phyloP scores from a whole-genome alignment of 805 yeast genomes.

The Hanseniaspora pseudoguilliermondii region DNA sequence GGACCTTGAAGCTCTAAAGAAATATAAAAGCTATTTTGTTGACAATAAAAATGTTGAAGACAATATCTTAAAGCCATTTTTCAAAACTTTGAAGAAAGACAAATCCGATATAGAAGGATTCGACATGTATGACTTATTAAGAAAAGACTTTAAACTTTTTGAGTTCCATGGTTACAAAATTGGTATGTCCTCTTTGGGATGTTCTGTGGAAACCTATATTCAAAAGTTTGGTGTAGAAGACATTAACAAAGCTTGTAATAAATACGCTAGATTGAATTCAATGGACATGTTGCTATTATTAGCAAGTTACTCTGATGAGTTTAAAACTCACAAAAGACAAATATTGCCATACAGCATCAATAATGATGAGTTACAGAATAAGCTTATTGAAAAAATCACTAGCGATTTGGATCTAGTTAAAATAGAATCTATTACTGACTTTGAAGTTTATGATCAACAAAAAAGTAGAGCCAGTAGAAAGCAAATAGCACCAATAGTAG shows the following conservation, averaged over 20 bases:
- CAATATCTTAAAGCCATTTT: slow-evolving; percentile 19
- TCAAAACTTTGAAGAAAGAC: slow-evolving; percentile 30
- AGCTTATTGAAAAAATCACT: slow-evolving; percentile 13
- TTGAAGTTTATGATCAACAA: slow-evolving; percentile 32
- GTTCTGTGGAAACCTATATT: slow-evolving; percentile 44
- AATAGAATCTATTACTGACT: slow-evolving; percentile 12
- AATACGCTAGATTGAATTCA: slow-evolving; percentile 17
- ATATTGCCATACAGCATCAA: slow-evolving; percentile 25
- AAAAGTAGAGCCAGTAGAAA: slow-evolving; percentile 63
- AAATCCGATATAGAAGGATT: slow-evolving; percentile 57
- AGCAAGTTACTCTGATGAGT: slow-evolving; percentile 32
- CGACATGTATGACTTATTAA: slow-evolving; percentile 45
- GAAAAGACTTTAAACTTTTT: slow-evolving; percentile 79
- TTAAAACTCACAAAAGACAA: slow-evolving; percentile 33
- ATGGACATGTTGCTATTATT: slow-evolving; percentile 36
- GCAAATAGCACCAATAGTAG: slow-evolving; percentile 60
- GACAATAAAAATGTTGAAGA: slow-evolving; percentile 10
- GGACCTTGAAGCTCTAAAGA: slow-evolving; percentile 38
- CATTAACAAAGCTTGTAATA: slow-evolving; percentile 19
- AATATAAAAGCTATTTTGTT: slow-evolving; percentile 25
- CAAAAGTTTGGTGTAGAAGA: slow-evolving; percentile 20
- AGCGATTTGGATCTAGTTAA: slow-evolving; percentile 16
- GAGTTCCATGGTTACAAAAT: slow-evolving; percentile 30
- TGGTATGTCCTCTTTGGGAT: slow-evolving; percentile 71
- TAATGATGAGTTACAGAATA: slow-evolving; percentile 15